A percentile compares a stretch with the other conserved stretches of the same genome.
Conservation (phyloP, 108 stramenopile genomes). For the Epithemia pelagica region DNA sequence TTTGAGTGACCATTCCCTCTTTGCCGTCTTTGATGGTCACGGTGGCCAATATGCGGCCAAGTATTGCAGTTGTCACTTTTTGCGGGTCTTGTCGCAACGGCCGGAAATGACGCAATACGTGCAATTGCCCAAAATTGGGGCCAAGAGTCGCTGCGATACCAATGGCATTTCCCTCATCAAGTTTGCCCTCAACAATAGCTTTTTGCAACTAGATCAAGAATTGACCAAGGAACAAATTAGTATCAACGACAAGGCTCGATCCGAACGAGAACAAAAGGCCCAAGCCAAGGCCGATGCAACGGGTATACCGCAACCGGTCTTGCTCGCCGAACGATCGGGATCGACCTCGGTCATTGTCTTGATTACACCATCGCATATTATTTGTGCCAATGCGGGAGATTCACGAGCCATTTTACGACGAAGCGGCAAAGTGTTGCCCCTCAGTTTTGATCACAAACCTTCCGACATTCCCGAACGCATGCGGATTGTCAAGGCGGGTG, state of each 20-base stretch:
- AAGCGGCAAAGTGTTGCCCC: constrained; percentile 38
- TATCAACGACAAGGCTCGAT: background rate
- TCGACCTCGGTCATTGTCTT: constrained; percentile 84
- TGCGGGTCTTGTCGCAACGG: constrained; percentile 35
- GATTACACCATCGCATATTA: constrained; percentile 73
- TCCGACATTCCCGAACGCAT: constrained; percentile 52
- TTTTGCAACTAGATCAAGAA: constrained; percentile 63
- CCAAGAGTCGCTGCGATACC: constrained; percentile 38
- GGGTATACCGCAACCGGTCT: background rate
- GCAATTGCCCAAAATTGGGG: constrained; percentile 17
- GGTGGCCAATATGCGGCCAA: constrained; percentile 69
- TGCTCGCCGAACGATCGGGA: constrained; percentile 35
- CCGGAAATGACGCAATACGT: constrained; percentile 42
- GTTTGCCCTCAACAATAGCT: constrained; percentile 52
- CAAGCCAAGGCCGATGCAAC: background rate
- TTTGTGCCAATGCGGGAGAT: constrained; percentile 97
- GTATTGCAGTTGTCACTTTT: constrained; percentile 40
- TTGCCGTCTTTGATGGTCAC: constrained; percentile 79
- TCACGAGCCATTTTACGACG: constrained; percentile 62
- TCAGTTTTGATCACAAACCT: constrained; percentile 92
- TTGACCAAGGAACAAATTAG: constrained; percentile 23
- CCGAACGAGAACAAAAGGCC: constrained; percentile 3
- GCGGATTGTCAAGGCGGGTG: constrained; percentile 59
- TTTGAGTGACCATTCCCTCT: constrained; percentile 40
- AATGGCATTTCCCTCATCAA: constrained; percentile 34